phyloP scores from a whole-genome alignment of 768 basidiomycete species.

The Lactarius psammicola region DNA sequence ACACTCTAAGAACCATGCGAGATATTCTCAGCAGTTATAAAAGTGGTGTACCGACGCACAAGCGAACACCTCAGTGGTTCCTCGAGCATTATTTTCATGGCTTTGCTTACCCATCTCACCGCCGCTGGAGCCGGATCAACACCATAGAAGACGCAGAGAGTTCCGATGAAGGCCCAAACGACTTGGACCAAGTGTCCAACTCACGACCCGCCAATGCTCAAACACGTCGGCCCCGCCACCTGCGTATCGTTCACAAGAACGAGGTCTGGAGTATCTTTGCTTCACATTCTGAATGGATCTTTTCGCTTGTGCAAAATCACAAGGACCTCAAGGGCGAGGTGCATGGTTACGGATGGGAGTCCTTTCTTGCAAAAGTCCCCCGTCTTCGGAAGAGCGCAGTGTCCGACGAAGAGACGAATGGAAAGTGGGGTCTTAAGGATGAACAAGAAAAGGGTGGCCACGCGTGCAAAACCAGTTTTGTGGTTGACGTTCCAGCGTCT shows the following conservation, averaged over 20 bases:
- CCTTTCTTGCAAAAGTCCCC: conserved; percentile 37
- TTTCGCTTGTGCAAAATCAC: conserved; percentile 43
- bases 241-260: conserved; percentile 49
- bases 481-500: background rate
- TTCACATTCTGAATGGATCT: conserved; percentile 56
- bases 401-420: background rate
- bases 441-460: background rate
- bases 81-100: conserved; percentile 42
- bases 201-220: conserved; percentile 9
- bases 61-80: conserved; percentile 52
- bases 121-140: conserved; percentile 39
- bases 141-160: conserved; percentile 30
- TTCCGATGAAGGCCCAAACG: conserved; percentile 13
- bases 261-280: conserved; percentile 54
- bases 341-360: conserved; percentile 47
- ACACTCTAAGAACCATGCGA: conserved; percentile 46
- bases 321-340: conserved; percentile 37
- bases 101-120: conserved; percentile 32
- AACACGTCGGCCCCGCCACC: conserved; percentile 40
- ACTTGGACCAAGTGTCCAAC: background rate
- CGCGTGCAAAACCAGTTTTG: background rate
- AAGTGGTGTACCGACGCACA: conserved; percentile 33
- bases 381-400: background rate
- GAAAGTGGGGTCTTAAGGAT: conserved; percentile 9
- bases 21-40: conserved; percentile 42